These are phyloP conservation scores for Colletotrichum caudatum DNA, from an alignment of 2,329 filamentous ascomycete genomes.

Conservation along the genomic window DNA sequence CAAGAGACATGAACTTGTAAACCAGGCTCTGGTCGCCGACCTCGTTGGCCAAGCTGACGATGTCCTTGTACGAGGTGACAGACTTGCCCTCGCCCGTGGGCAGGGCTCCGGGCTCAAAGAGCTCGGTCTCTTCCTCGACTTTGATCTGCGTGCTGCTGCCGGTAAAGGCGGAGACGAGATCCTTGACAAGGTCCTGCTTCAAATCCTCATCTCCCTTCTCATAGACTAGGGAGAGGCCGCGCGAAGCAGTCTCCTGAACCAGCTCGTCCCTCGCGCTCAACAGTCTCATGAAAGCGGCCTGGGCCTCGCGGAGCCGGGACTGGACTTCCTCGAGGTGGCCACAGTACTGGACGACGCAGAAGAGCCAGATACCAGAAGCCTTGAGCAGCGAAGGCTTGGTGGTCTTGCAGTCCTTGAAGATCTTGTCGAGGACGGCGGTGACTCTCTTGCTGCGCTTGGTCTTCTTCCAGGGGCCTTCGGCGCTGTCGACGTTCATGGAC, in stretches of 20 bases:
- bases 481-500: conserved; percentile 77
- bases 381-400: conserved; percentile 92
- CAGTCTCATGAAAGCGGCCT: conserved; percentile 88
- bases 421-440: conserved; percentile 71
- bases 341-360: conserved; percentile 91
- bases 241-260: conserved; percentile 93
- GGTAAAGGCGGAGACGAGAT: conserved; percentile 90
- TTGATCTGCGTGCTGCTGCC: conserved; percentile 80
- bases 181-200: conserved; percentile 85
- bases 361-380: conserved; percentile 94
- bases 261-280: conserved; percentile 91
- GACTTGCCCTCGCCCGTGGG: conserved; percentile 91
- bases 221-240: conserved; percentile 92
- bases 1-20: conserved; percentile 98
- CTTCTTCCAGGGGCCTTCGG: conserved; percentile 57
- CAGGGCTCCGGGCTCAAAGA: conserved; percentile 91
- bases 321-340: conserved; percentile 83
- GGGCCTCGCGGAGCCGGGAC: conserved; percentile 78
- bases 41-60: conserved; percentile 94
- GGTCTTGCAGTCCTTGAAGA: conserved; percentile 81
- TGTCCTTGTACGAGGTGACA: conserved; percentile 97
- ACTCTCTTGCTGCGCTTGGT: conserved; percentile 33
- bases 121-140: conserved; percentile 89
- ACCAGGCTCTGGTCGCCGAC: conserved; percentile 96
- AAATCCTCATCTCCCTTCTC: conserved; percentile 87